phyloP scores from a whole-genome alignment of 2,329 filamentous ascomycete species.

The Alternaria gansuensis region DNA sequence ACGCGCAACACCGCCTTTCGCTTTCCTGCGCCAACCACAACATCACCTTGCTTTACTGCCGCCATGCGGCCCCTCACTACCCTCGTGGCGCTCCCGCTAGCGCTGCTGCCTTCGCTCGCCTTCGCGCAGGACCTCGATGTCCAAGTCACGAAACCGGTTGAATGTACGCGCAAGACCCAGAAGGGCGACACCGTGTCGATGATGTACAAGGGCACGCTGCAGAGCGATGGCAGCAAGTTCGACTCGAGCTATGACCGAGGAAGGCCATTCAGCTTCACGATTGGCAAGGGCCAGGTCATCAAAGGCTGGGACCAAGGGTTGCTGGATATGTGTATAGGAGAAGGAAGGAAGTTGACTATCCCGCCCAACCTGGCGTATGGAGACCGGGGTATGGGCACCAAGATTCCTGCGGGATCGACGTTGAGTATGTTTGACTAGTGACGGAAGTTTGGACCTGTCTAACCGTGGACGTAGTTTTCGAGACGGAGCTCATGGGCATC shows the following conservation, averaged over 20 bases:
- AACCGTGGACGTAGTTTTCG: slow-evolving; percentile 71
- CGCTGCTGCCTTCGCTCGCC: slow-evolving; percentile 35
- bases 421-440: slow-evolving; percentile 64
- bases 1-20: slow-evolving; percentile 3
- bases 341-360: slow-evolving; percentile 87
- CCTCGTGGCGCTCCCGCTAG: slow-evolving; percentile 36
- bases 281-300: slow-evolving; percentile 87
- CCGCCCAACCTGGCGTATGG: slow-evolving; percentile 90
- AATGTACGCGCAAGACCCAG: slow-evolving; percentile 57
- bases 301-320: slow-evolving; percentile 94
- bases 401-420: slow-evolving; percentile 80
- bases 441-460: slow-evolving; percentile 13
- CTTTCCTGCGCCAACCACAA: not conserved
- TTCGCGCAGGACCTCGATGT: slow-evolving; percentile 49
- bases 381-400: slow-evolving; percentile 70
- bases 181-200: slow-evolving; percentile 59
- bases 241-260: slow-evolving; percentile 84
- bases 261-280: slow-evolving; percentile 76
- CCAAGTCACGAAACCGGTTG: slow-evolving; percentile 54
- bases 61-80: slow-evolving; percentile 43
- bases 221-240: slow-evolving; percentile 75
- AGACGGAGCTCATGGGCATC: slow-evolving; percentile 89
- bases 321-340: slow-evolving; percentile 92
- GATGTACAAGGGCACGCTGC: slow-evolving; percentile 61
- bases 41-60: slow-evolving; percentile 14